phyloP scores from a whole-genome alignment of 805 yeast genomes.

The Ogataea sp. region DNA sequence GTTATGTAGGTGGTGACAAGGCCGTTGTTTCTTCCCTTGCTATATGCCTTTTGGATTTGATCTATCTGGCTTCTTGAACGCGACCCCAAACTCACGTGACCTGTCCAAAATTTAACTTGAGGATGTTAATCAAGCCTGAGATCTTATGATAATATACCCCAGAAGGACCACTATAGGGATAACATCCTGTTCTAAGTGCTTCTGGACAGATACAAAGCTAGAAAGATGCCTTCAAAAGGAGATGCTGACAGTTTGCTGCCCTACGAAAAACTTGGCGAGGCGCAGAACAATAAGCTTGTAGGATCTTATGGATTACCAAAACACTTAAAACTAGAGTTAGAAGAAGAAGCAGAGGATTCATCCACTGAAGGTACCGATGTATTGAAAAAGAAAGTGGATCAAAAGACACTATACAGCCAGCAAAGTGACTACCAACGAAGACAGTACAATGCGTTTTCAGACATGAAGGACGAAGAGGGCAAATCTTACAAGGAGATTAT shows the following conservation, averaged over 20 bases:
- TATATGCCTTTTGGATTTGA: too few relatives aligned
- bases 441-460: constrained; percentile 12
- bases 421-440: constrained; percentile 43
- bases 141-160: too few relatives aligned
- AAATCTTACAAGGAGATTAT: constrained; percentile 32
- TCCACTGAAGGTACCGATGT: too few relatives aligned
- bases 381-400: constrained; percentile 15
- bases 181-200: too few relatives aligned
- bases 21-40: too few relatives aligned
- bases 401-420: constrained; percentile 23
- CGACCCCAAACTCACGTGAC: too few relatives aligned
- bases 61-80: too few relatives aligned
- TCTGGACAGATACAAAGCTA: background rate
- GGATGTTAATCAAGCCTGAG: too few relatives aligned
- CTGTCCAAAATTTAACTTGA: too few relatives aligned
- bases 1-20: too few relatives aligned
- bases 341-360: constrained; percentile 13
- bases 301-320: constrained; percentile 4
- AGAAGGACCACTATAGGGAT: too few relatives aligned
- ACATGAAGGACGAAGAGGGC: constrained; percentile 6
- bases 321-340: constrained; percentile 6
- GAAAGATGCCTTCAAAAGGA: constrained; percentile 1
- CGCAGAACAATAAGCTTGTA: background rate
- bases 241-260: background rate
- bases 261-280: background rate